Conservation (phyloP, 352 stramenopile genomes). For the Thalassiosira exigua region DNA sequence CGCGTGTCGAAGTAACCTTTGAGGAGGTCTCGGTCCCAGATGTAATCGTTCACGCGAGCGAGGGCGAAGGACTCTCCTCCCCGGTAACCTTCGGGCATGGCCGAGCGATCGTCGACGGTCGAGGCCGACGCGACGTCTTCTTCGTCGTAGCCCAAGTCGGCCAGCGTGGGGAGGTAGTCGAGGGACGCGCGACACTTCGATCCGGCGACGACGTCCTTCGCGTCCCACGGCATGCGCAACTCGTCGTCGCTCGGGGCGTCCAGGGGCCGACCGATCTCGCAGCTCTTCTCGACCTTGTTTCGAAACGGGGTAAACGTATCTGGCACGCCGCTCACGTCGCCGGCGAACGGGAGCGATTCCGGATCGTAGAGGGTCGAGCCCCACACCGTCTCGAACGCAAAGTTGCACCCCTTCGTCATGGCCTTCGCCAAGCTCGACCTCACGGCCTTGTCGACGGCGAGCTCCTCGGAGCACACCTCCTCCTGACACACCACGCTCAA, state of each 20-base stretch:
- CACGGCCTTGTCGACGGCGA: slow-evolving; percentile 73
- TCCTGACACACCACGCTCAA: slow-evolving; percentile 76
- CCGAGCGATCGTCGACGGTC: slow-evolving; percentile 60
- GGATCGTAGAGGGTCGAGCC: slow-evolving; percentile 87
- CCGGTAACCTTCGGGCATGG: slow-evolving; percentile 75
- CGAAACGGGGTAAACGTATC: slow-evolving; percentile 87
- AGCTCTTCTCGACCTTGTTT: slow-evolving; percentile 87
- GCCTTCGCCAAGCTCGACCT: slow-evolving; percentile 43
- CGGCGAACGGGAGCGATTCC: slow-evolving; percentile 83
- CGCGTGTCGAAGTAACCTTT: slow-evolving; percentile 88
- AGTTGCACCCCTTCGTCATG: slow-evolving; percentile 25
- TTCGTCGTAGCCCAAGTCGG: slow-evolving; percentile 80
- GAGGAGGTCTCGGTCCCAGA: slow-evolving; percentile 85
- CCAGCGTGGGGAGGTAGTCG: slow-evolving; percentile 68
- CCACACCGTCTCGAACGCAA: slow-evolving; percentile 77
- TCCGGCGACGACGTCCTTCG: slow-evolving; percentile 14
- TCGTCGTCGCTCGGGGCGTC: slow-evolving; percentile 52
- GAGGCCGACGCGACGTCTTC: slow-evolving; percentile 67
- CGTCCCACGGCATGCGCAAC: slow-evolving; percentile 26
- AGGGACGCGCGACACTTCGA: slow-evolving; percentile 1
- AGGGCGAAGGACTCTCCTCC: slow-evolving; percentile 86
- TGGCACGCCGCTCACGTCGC: slow-evolving; percentile 72
- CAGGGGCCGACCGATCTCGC: slow-evolving; percentile 70
- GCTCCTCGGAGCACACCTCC: slow-evolving; percentile 85
- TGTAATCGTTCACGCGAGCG: slow-evolving; percentile 85